Conservation (phyloP, 2,329 filamentous ascomycete species). For the Fusarium oxysporum region DNA sequence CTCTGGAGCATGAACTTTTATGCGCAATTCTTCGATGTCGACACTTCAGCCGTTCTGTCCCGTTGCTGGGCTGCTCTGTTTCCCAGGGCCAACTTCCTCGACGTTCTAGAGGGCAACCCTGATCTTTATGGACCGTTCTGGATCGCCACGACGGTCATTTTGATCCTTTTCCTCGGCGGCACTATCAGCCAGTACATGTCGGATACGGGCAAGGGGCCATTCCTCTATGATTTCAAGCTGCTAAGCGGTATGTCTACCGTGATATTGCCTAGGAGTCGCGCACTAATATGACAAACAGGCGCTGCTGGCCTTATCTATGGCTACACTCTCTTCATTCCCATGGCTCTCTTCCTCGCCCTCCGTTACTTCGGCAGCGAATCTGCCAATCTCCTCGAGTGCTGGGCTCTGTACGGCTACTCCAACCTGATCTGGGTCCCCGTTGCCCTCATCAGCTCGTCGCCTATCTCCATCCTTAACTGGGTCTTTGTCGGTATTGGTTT, state of each 20-base stretch:
- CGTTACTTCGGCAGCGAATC: constrained; percentile 96
- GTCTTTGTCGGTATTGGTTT: constrained; percentile 91
- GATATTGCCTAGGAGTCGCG: not conserved
- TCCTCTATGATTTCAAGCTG: constrained; percentile 91
- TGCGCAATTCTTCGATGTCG: constrained; percentile 98
- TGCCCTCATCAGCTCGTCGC: constrained; percentile 90
- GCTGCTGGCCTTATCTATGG: constrained; percentile 95
- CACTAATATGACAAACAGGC: constrained; percentile 57
- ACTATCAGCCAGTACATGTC: constrained; percentile 94
- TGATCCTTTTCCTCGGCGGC: constrained; percentile 94
- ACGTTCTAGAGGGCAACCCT: constrained; percentile 95
- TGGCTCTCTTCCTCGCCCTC: constrained; percentile 86
- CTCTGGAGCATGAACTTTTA: constrained; percentile 96
- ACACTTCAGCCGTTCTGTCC: constrained; percentile 87
- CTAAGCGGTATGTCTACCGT: constrained; percentile 73
- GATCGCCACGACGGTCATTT: constrained; percentile 97
- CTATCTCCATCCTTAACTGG: constrained; percentile 89
- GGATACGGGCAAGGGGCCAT: constrained; percentile 74
- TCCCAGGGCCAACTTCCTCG: constrained; percentile 93
- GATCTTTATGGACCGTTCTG: constrained; percentile 98
- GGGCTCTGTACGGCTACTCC: constrained; percentile 93
- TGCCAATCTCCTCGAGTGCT: constrained; percentile 94
- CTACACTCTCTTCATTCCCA: constrained; percentile 88
- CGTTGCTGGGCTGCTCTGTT: constrained; percentile 91
- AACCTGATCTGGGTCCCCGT: constrained; percentile 98